phyloP scores from a whole-genome alignment of 106 monocot species.

The Allium cepa region DNA sequence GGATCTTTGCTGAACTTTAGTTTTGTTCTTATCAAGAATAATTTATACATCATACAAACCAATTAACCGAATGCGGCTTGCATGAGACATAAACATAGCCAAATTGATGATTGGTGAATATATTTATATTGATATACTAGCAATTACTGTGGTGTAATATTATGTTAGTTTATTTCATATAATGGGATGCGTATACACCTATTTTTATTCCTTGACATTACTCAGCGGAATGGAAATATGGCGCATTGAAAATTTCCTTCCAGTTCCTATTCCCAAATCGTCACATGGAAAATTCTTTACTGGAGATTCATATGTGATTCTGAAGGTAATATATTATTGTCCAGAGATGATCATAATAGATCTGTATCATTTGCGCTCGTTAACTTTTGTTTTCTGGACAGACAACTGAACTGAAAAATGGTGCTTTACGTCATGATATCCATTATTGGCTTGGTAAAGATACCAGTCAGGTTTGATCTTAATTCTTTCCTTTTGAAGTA shows the following conservation, averaged over 20 bases:
- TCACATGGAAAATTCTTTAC: constrained; percentile 85
- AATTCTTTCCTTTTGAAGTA: not conserved
- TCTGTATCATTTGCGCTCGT: not conserved
- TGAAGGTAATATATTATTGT: constrained; percentile 45
- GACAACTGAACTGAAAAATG: constrained; percentile 54
- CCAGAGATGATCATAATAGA: not conserved
- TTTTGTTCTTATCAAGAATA: too few relatives aligned
- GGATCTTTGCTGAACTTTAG: too few relatives aligned
- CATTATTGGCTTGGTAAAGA: constrained; percentile 73
- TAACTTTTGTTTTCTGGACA: constrained; percentile 4
- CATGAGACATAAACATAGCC: too few relatives aligned
- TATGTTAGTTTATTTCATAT: too few relatives aligned
- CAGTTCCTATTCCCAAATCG: constrained; percentile 62
- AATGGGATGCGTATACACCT: too few relatives aligned
- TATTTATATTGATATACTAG: too few relatives aligned
- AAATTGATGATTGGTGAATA: too few relatives aligned
- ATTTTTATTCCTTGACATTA: constrained; percentile 25
- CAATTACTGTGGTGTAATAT: too few relatives aligned
- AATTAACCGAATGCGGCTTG: too few relatives aligned
- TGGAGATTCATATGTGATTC: constrained; percentile 83
- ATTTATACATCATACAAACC: too few relatives aligned
- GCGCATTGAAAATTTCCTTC: constrained; percentile 90
- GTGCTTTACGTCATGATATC: constrained; percentile 53
- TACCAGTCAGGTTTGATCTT: constrained; percentile 38
- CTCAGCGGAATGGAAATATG: constrained; percentile 82